Conservation (phyloP, 1,139 yeast species). For the Geotrichum carabidarum region DNA sequence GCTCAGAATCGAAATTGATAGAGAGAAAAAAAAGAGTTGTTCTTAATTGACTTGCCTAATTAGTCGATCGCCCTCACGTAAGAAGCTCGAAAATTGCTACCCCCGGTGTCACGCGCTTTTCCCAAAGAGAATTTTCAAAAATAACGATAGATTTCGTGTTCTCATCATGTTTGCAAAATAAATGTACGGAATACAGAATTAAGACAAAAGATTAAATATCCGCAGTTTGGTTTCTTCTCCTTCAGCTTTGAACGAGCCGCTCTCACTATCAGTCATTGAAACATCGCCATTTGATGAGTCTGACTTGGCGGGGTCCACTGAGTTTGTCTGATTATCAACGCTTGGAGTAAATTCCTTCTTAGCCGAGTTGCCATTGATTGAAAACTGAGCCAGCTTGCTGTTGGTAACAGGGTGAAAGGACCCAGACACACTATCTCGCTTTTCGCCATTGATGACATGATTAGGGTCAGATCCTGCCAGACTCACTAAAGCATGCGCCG, state of each 20-base stretch:
- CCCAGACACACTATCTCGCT: slow-evolving; percentile 5
- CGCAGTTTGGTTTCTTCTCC: slow-evolving; percentile 23
- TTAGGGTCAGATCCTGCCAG: neutral
- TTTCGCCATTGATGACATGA: neutral
- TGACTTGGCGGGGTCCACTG: no score
- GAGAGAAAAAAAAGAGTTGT: slow-evolving; percentile 5
- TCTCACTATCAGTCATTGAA: neutral
- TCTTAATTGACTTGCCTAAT: slow-evolving; percentile 3
- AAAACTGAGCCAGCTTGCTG: no score
- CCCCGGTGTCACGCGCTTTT: slow-evolving; percentile 8
- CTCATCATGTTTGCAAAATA: neutral
- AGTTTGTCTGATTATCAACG: no score
- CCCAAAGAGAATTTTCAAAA: no score
- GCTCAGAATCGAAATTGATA: neutral
- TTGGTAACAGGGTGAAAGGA: neutral
- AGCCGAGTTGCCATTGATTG: no score
- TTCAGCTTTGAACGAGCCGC: slow-evolving; percentile 1
- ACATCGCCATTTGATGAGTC: neutral
- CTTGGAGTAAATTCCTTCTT: no score
- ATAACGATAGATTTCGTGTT: neutral
- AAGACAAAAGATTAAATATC: slow-evolving; percentile 29
- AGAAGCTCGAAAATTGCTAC: neutral
- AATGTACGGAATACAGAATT: slow-evolving; percentile 1
- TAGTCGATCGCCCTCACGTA: neutral
- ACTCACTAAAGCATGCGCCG: neutral